Conservation (phyloP, 1,139 yeast genomes). For the Suhomyces chickasaworum region DNA sequence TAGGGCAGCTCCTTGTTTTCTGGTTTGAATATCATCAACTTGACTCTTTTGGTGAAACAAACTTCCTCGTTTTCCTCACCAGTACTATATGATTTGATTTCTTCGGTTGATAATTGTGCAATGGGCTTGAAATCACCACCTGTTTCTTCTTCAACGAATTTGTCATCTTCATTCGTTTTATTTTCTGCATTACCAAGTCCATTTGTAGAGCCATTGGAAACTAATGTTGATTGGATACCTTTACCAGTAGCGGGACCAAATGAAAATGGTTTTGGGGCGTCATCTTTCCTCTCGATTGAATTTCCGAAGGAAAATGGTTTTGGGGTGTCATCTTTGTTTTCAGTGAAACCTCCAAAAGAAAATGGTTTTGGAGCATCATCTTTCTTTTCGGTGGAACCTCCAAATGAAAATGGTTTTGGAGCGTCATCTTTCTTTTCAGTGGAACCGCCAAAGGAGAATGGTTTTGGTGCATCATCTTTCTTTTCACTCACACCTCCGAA, state of each 20-base stretch:
- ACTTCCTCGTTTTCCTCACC: constrained; percentile 86
- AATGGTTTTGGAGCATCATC: not conserved
- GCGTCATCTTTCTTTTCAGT: constrained; percentile 10
- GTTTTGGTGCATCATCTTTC: constrained; percentile 12
- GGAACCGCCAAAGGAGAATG: constrained; percentile 7
- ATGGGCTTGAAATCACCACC: constrained; percentile 50
- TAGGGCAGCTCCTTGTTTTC: constrained; percentile 53
- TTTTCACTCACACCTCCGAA: constrained; percentile 13
- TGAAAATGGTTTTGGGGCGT: constrained; percentile 13
- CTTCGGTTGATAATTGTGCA: constrained; percentile 44
- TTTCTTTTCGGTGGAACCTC: constrained; percentile 5
- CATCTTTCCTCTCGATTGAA: constrained; percentile 8
- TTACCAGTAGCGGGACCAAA: not conserved
- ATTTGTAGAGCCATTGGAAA: not conserved
- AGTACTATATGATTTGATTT: constrained; percentile 51
- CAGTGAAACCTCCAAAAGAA: not conserved
- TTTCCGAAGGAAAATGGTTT: not conserved
- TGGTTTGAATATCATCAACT: constrained; percentile 63
- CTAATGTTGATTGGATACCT: not conserved
- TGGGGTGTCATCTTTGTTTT: not conserved
- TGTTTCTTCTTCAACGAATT: constrained; percentile 45
- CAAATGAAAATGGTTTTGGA: constrained; percentile 21
- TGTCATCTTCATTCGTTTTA: constrained; percentile 20
- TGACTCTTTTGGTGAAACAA: constrained; percentile 67
- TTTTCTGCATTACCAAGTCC: not conserved